Base-by-base conservation (phyloP, 1,139 yeast species). In the Candida freyschussii region DNA sequence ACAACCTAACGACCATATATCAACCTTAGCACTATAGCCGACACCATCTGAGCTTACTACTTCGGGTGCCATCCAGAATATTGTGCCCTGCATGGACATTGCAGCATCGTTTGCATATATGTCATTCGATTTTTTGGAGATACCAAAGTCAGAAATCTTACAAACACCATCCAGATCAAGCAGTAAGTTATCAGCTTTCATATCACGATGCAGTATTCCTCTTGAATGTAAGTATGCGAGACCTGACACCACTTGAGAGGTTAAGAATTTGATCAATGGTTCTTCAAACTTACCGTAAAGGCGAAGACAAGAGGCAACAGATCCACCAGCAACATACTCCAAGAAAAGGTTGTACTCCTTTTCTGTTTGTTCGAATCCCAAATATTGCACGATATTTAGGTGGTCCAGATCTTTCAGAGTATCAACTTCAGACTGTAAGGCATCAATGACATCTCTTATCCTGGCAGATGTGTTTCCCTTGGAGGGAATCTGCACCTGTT, bases 21-120 rank as follows among this genome's bases (percentile, higher is more conserved):
- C 94, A 23, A 93, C 87, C 58, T 93, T 93, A 17, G 98, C 98
- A 62, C 95, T 85, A 55, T 93, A 93, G 0, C 97, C 97, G 54
- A 82, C 95, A 45, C 84, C 95, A 50, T 81, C 50, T 47, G 79
- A 79, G 53, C 84, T 86, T 36, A 93, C 87, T 40, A 93, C 96
- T 56, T 93, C 99, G 0, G 99, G 99, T 0, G 99, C 99, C 98
- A 93, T 93, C 98, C 98, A 93, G 56, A 89, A 93, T 3, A 93
- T 89, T 0, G 98, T 89, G 14, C 99, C 99, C 59, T 93, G 96
- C 91, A 82, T 83, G 11, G 97, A 89, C 95, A 89, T 85, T 39
- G 86, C 96, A 3, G 96, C 89, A 49, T 85, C 80, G 53, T 91
- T 89, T 17, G 84, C 79, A 56, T 91, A 91, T 25, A 91, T 85